A percentile compares a stretch with the other conserved stretches of the same genome.
These are phyloP conservation scores for Metschnikowia borealis DNA, from an alignment of 805 yeast genomes.

Conservation along the genomic window DNA sequence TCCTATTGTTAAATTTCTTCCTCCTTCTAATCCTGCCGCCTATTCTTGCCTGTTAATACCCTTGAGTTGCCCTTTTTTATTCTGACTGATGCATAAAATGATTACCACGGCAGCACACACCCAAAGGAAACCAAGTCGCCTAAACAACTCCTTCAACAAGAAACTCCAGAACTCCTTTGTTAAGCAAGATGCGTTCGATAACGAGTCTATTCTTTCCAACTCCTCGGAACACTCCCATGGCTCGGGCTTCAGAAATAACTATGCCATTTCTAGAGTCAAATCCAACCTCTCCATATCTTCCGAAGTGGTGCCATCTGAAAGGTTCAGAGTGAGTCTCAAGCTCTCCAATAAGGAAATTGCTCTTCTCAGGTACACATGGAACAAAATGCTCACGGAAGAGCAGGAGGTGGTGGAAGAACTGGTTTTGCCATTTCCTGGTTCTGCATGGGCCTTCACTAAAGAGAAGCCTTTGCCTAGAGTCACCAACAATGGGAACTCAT, in stretches of 20 bases:
- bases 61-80: not conserved
- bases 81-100: not conserved
- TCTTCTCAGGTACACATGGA: constrained; percentile 43
- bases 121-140: not conserved
- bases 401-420: constrained; percentile 18
- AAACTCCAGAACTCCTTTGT: not conserved
- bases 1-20: not conserved
- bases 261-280: constrained; percentile 24
- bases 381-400: constrained; percentile 34
- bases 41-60: not conserved
- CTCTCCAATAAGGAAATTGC: constrained; percentile 36
- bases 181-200: not conserved
- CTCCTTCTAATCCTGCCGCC: not conserved
- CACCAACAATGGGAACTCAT: constrained; percentile 12
- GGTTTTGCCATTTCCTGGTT: constrained; percentile 15
- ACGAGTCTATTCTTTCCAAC: constrained; percentile 1
- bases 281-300: constrained; percentile 23
- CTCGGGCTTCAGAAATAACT: constrained; percentile 16
- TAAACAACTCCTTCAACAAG: not conserved
- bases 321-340: constrained; percentile 20
- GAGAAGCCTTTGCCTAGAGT: constrained; percentile 14
- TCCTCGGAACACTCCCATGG: not conserved
- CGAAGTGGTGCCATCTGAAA: constrained; percentile 14
- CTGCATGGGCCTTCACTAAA: constrained; percentile 7
- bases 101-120: not conserved